Evolutionary conservation across 495 filamentous ascomycete species (phyloP).

Genomic region (Daldinia bambusicola): DNA sequence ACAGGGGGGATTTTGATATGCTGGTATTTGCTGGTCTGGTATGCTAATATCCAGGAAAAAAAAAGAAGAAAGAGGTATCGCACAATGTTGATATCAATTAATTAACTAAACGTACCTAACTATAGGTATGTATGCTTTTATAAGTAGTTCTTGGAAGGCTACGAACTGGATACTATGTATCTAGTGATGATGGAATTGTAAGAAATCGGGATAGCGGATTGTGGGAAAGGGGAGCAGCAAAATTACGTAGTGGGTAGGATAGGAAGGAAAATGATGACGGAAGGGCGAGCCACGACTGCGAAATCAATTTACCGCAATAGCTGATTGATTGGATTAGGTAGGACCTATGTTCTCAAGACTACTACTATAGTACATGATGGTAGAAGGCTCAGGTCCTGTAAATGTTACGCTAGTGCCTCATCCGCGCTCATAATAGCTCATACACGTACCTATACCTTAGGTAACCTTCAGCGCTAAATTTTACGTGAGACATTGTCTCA

Average conservation of each 20-base stretch:
- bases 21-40: conserved; percentile 7
- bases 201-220: conserved; percentile 22
- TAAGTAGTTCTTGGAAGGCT: neutral
- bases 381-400: too few species aligned
- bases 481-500: conserved; percentile 1
- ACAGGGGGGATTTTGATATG: conserved; percentile 2
- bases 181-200: conserved; percentile 23
- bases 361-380: too few species aligned
- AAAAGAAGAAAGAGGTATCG: conserved; percentile 7
- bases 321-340: conserved; percentile 18
- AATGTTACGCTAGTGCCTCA: too few species aligned
- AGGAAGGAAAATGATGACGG: conserved; percentile 9
- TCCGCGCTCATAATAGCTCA: too few species aligned
- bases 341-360: too few species aligned
- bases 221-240: conserved; percentile 35
- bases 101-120: neutral
- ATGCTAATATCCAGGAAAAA: conserved; percentile 13
- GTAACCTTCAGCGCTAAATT: neutral
- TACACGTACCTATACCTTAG: neutral
- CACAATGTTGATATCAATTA: conserved; percentile 3
- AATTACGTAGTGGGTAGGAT: conserved; percentile 36
- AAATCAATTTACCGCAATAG: conserved; percentile 20
- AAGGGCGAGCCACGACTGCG: conserved; percentile 30
- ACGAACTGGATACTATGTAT: neutral
- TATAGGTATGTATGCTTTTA: conserved; percentile 3